Conservation (phyloP, 208 protist species). For the Balamuthia mandrillaris region DNA sequence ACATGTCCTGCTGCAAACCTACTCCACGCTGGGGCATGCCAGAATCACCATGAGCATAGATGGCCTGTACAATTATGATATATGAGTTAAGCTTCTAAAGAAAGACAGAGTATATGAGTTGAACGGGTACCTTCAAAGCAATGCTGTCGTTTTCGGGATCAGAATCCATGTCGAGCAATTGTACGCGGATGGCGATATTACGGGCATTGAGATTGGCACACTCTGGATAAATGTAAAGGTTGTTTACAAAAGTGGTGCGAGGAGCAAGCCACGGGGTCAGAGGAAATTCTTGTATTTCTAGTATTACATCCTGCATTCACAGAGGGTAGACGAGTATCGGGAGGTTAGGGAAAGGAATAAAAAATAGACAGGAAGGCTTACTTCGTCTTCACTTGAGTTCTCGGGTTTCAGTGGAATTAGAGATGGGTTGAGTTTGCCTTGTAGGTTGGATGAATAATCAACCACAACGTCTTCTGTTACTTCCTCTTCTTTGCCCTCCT, state of each 20-base stretch:
- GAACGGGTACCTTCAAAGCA: too few species aligned
- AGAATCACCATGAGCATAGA: not conserved
- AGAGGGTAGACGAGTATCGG: too few species aligned
- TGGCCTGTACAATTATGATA: not conserved
- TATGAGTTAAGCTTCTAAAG: not conserved
- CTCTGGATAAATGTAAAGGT: constrained; percentile 18
- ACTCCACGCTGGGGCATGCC: not conserved
- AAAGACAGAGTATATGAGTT: not conserved
- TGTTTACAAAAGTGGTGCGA: constrained; percentile 19
- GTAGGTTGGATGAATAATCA: too few species aligned
- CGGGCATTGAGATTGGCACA: not conserved
- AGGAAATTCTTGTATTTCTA: constrained; percentile 6
- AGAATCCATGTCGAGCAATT: not conserved
- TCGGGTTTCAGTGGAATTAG: too few species aligned
- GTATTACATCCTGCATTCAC: too few species aligned
- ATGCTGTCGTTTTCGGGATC: too few species aligned
- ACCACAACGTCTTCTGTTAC: too few species aligned
- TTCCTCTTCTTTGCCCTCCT: too few species aligned
- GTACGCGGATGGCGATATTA: constrained; percentile 21
- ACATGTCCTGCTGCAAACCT: not conserved
- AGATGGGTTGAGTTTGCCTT: too few species aligned
- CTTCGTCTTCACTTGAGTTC: too few species aligned
- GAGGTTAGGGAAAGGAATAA: too few species aligned
- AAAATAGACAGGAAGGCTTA: too few species aligned
- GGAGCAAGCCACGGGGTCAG: not conserved